A percentile compares a stretch with the other conserved stretches of the same genome.
Conservation (phyloP, 176 grass and related monocot genomes). For the Poa annua region DNA sequence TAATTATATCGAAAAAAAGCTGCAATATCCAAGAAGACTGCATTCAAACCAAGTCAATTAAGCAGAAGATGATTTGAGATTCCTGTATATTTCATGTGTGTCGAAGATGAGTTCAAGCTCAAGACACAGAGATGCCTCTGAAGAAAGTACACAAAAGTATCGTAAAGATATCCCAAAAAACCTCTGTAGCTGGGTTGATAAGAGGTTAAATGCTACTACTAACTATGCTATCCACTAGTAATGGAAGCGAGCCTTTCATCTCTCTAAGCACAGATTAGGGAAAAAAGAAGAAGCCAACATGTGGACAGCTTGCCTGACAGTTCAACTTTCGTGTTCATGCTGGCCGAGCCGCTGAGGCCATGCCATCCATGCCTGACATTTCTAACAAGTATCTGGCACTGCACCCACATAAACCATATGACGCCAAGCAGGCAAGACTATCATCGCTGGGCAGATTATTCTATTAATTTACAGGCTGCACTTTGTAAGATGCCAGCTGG, state of each 20-base stretch:
- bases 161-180: neutral
- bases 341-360: constrained; percentile 33
- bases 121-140: neutral
- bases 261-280: neutral
- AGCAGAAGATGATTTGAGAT: neutral
- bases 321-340: constrained; percentile 28
- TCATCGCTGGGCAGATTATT: neutral
- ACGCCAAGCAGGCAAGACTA: neutral
- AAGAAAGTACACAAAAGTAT: neutral
- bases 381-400: constrained; percentile 1
- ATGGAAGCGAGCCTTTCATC: constrained; percentile 13
- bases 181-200: neutral
- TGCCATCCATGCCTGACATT: neutral
- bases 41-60: neutral
- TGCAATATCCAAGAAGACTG: neutral
- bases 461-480: neutral
- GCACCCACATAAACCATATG: constrained; percentile 4
- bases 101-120: constrained; percentile 22
- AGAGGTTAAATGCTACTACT: neutral
- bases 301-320: constrained; percentile 33
- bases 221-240: neutral
- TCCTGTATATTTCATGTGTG: neutral
- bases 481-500: constrained; percentile 22
- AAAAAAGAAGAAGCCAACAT: constrained; percentile 17
- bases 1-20: neutral